Base-by-base conservation (phyloP, 2,329 filamentous ascomycete genomes). In the Curvularia hawaiiensis region DNA sequence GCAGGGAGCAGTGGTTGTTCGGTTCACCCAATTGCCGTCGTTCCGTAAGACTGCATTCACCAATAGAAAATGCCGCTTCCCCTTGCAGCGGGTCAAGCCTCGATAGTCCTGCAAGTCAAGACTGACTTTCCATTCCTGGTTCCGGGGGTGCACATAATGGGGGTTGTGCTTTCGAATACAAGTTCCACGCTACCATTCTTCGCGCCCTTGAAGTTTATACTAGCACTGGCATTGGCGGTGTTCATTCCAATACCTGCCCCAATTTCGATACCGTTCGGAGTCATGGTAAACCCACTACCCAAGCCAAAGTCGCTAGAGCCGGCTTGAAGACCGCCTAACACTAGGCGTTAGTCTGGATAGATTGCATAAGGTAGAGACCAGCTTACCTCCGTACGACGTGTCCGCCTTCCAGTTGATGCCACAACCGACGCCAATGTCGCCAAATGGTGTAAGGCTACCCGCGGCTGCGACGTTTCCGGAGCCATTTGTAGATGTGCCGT, bases 381-480 rank as follows among this genome's bases (percentile, higher is more conserved):
- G 26, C 30, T 3, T 53, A 59, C 57, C 57, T 52, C 60, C 57
- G 8, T 60, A 60, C 12, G 58, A 60, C 2, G 47, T 41, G 12
- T 52, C 51, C 14, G 40, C 31, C 33, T 57, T 30, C 60, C 60
- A 62, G 14, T 62, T 58, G 18, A 62, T 45, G 28, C 60, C 57
- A 20, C 60, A 62, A 14, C 60, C 59, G 54, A 55, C 24, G 20
- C 58, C 58, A 24, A 62, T 60, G 7, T 48, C 52, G 30, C 58
- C 58, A 18, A 63, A 63, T n/a, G 58, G 52, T 11, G 49, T 30
- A 10, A 61, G 38, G 20, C 8, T 49, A 14, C 60, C 60, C 3
- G 54, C 55, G 1, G 60, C 58, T 14, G 60, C 60, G 26, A 58
- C 52, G 35, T 56, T 58, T 18, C 52, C 60, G 11, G 3, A n/a